Percentiles rank a stretch among this genome's conserved stretches.
phyloP scores from a whole-genome alignment of 805 yeast genomes.

The Wickerhamomyces tratensis region DNA sequence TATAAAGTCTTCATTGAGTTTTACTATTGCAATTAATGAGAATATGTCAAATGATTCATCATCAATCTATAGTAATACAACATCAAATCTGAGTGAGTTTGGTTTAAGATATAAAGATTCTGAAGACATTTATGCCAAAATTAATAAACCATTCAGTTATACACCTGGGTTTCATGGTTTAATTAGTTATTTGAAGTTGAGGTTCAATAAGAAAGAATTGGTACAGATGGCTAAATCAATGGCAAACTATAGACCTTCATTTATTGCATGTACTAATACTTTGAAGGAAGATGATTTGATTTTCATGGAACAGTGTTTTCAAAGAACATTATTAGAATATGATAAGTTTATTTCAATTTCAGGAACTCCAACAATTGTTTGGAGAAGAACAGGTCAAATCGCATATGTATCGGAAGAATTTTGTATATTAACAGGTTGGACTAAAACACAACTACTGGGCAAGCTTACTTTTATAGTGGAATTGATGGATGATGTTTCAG shows the following conservation, averaged over 20 bases:
- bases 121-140: constrained; percentile 69
- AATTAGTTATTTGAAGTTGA: constrained; percentile 56
- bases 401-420: constrained; percentile 95
- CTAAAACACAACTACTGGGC: constrained; percentile 53
- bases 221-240: constrained; percentile 79
- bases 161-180: constrained; percentile 86
- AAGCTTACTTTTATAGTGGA: constrained; percentile 69
- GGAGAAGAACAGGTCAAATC: constrained; percentile 94
- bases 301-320: constrained; percentile 95
- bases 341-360: constrained; percentile 74
- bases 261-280: constrained; percentile 85
- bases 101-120: constrained; percentile 51
- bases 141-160: constrained; percentile 72
- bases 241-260: constrained; percentile 87
- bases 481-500: constrained; percentile 79
- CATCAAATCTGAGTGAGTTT: constrained; percentile 9
- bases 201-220: constrained; percentile 63
- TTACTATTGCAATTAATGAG: constrained; percentile 20
- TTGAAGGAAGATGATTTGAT: constrained; percentile 85
- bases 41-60: constrained; percentile 3
- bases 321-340: constrained; percentile 81
- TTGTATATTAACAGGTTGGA: constrained; percentile 87
- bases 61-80: not conserved
- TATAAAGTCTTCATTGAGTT: constrained; percentile 10
- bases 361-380: constrained; percentile 91